Percentiles rank a stretch among this genome's conserved stretches.
These are phyloP conservation scores for Leucoagaricus sp. DNA, from an alignment of 1,284 basidiomycete genomes.

Conservation along the genomic window DNA sequence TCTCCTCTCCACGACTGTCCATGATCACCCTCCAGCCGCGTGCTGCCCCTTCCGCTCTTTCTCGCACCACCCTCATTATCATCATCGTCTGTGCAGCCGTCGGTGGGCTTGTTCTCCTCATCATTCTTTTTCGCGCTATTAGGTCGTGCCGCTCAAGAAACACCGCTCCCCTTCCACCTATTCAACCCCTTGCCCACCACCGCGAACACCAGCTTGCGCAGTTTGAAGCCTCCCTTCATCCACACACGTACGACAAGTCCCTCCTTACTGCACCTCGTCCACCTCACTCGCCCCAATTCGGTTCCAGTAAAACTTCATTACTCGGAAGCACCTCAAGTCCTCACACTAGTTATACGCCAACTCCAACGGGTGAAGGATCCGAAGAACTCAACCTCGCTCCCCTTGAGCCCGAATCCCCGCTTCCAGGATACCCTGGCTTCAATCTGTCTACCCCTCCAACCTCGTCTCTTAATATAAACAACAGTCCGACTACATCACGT, in stretches of 20 bases:
- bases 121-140: slow-evolving; percentile 41
- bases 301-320: slow-evolving; percentile 29
- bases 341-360: slow-evolving; percentile 15
- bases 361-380: slow-evolving; percentile 11
- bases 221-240: slow-evolving; percentile 24
- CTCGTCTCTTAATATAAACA: slow-evolving; percentile 24
- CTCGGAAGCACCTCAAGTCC: slow-evolving; percentile 20
- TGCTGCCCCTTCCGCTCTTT: slow-evolving; percentile 18
- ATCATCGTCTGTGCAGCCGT: slow-evolving; percentile 47
- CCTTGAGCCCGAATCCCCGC: slow-evolving; percentile 7
- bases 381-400: slow-evolving; percentile 15
- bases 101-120: slow-evolving; percentile 37
- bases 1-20: too few species aligned
- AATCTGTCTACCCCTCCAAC: slow-evolving; percentile 22
- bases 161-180: slow-evolving; percentile 53
- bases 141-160: slow-evolving; percentile 31
- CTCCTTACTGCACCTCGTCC: slow-evolving; percentile 21
- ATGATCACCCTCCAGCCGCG: not conserved
- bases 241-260: slow-evolving; percentile 19
- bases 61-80: slow-evolving; percentile 41
- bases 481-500: slow-evolving; percentile 4
- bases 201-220: slow-evolving; percentile 48
- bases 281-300: slow-evolving; percentile 6
- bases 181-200: slow-evolving; percentile 60
- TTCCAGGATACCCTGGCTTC: too few species aligned